These are phyloP conservation scores for Barnettozyma pratensis DNA, from an alignment of 805 yeast species.

Conservation along the genomic window DNA sequence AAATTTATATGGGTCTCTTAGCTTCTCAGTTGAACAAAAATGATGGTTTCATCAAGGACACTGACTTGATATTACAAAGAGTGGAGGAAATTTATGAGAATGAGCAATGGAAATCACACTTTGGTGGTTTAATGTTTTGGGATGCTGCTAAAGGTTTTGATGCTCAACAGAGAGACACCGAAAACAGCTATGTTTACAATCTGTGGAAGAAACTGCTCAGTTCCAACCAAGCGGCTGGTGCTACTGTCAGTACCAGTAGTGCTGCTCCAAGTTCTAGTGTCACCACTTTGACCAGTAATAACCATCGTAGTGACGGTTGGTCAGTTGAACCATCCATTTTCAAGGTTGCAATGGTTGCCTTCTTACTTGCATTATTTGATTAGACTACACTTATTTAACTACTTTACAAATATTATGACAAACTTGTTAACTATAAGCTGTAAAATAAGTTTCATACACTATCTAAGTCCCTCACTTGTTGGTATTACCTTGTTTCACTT, in stretches of 20 bases:
- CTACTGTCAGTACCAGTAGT: neutral
- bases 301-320: neutral
- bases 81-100: conserved; percentile 16
- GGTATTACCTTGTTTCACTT: too few relatives aligned
- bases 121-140: conserved; percentile 92
- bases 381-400: neutral
- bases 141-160: conserved; percentile 74
- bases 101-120: conserved; percentile 25
- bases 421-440: too few relatives aligned
- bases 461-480: too few relatives aligned
- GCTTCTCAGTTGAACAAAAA: conserved; percentile 45
- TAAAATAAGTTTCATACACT: too few relatives aligned
- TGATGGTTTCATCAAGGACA: conserved; percentile 46
- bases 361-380: neutral
- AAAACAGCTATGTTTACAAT: conserved; percentile 18
- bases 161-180: conserved; percentile 28
- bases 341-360: neutral
- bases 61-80: conserved; percentile 29
- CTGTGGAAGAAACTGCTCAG: conserved; percentile 19
- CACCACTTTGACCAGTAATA: neutral
- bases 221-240: conserved; percentile 12
- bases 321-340: neutral
- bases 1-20: conserved; percentile 62
- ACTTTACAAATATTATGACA: neutral
- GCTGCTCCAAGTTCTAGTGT: neutral